These are phyloP conservation scores for Naganishia sp. DNA, from an alignment of 1,284 basidiomycete genomes.

Conservation along the genomic window DNA sequence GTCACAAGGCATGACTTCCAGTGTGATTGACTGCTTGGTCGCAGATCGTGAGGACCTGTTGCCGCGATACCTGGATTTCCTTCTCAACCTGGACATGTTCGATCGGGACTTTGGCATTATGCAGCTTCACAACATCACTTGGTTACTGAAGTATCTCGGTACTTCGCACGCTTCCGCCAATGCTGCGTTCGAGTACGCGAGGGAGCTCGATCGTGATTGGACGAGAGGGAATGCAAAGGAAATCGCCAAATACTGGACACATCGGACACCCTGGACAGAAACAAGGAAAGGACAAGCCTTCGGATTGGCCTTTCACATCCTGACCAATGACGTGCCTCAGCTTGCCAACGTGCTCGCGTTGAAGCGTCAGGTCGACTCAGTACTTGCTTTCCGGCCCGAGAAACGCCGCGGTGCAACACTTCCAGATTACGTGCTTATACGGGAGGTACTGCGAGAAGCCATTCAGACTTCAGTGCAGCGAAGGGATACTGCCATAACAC, in stretches of 20 bases:
- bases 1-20: conserved; percentile 6
- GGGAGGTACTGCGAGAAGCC: conserved; percentile 11
- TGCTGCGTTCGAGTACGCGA: conserved; percentile 8
- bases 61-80: conserved; percentile 23
- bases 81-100: conserved; percentile 13
- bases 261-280: background rate
- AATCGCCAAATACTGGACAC: conserved; percentile 3
- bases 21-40: conserved; percentile 23
- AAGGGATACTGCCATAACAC: background rate
- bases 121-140: background rate
- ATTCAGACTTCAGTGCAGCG: background rate
- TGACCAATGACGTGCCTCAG: conserved; percentile 6
- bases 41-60: conserved; percentile 18
- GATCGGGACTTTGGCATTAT: conserved; percentile 19
- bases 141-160: conserved; percentile 9
- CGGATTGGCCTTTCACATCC: conserved; percentile 10
- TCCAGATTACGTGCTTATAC: conserved; percentile 14
- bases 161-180: conserved; percentile 3
- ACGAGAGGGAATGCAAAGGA: background rate
- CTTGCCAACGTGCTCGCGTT: background rate
- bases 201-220: conserved; percentile 4
- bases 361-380: background rate
- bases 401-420: conserved; percentile 3
- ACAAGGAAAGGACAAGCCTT: background rate
- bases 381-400: background rate